Evolutionary conservation across 139 green algal genomes (phyloP), one percentile per base, ranked within the genome.

Genomic region (Coccomyxa sp.): DNA sequence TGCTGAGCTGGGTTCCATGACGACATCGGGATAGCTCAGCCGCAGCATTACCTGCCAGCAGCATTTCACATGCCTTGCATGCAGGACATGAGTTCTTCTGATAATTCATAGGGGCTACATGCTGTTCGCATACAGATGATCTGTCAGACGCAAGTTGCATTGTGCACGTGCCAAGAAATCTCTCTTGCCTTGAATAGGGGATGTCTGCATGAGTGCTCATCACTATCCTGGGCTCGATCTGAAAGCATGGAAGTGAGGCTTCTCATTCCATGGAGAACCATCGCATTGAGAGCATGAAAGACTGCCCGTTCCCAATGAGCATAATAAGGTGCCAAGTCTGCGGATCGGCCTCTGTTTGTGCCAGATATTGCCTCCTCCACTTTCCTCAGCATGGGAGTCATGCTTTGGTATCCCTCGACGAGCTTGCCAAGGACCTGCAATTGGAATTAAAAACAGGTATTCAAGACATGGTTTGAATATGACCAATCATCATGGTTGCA

Each of bases 281-380:
- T 93, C 13, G 67, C 81, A 79, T 93, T 96, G 58, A 98, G 89
- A 0, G 93, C 95, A 51, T 91, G 88, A 88, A 96, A 98, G 66
- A 98, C 91, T 31, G 86, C 87, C 27, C 91, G 86, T 89, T 98
- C 95, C 94, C 94, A 98, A 89, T 95, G 94, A 3, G 79, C 67
- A 83, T 98, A 98, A 88, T 98, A 98, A 75, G 67, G 77, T 13
- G 79, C 38, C 79, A 98, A 90, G 83, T 92, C 87, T 13, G 90
- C 85, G 0, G 89, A 91, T 82, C 94, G 94, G 63, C 95, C 95
- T 30, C 91, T 96, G 90, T 95, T 97, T 77, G 92, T 97, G 59
- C 93, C 94, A 13, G 84, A 91, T 51, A 98, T 92, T 30, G 93
- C 84, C 87, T 96, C 91, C 86, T 97, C 94, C 28, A 95, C 85